These are phyloP conservation scores for Moelleriella libera DNA, from an alignment of 2,329 filamentous ascomycete species.

Conservation along the genomic window DNA sequence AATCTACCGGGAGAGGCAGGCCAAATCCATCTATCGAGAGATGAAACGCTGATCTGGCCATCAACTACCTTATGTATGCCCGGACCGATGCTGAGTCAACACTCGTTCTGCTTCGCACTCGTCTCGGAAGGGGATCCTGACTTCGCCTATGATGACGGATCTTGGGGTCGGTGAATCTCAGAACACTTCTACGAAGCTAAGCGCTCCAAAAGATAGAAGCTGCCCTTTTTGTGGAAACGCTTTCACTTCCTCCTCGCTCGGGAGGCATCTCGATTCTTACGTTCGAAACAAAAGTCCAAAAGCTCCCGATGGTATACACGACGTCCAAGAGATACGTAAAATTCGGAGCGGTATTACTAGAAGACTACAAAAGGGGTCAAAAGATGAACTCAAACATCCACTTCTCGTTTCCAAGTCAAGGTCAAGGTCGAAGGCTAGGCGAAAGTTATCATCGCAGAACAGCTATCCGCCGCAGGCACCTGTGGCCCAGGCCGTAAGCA, in stretches of 20 bases:
- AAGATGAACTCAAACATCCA: slow-evolving; percentile 28
- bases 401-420: slow-evolving; percentile 34
- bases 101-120: background rate
- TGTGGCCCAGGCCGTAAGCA: background rate
- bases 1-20: background rate
- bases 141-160: slow-evolving; percentile 15
- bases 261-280: slow-evolving; percentile 85
- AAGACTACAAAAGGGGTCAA: slow-evolving; percentile 59
- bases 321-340: slow-evolving; percentile 78
- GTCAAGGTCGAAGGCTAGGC: slow-evolving; percentile 26
- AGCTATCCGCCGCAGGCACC: background rate
- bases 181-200: slow-evolving; percentile 20
- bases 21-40: too few relatives aligned
- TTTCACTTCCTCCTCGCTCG: slow-evolving; percentile 88
- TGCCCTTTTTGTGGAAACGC: slow-evolving; percentile 81
- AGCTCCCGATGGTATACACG: slow-evolving; percentile 70
- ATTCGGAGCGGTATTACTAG: slow-evolving; percentile 76
- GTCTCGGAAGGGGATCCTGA: background rate
- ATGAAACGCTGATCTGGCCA: too few relatives aligned
- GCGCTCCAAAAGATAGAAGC: slow-evolving; percentile 64
- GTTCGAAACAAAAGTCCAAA: slow-evolving; percentile 91
- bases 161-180: slow-evolving; percentile 19
- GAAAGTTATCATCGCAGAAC: slow-evolving; percentile 25
- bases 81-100: too few relatives aligned
- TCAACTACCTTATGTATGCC: too few relatives aligned